A percentile compares a stretch with the other conserved stretches of the same genome.
Conservation (phyloP, 257 asterid genomes). For the Penstemon davidsonii region DNA sequence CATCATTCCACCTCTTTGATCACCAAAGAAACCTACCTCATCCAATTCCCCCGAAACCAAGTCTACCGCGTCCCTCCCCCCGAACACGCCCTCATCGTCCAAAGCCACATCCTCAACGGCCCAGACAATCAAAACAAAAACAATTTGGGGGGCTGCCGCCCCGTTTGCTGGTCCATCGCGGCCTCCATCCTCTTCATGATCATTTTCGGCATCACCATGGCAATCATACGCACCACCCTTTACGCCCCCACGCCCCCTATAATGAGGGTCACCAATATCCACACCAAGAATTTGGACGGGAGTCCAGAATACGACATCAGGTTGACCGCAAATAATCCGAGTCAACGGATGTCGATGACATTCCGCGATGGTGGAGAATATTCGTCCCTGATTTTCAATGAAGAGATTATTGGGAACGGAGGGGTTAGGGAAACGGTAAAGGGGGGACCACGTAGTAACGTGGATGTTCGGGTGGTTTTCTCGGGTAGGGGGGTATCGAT, state of each 20-base stretch:
- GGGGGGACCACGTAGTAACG: constrained; percentile 6
- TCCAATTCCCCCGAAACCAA: constrained; percentile 71
- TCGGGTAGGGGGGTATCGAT: constrained; percentile 26
- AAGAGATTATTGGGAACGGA: constrained; percentile 43
- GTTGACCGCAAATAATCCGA: constrained; percentile 36
- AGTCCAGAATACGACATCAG: constrained; percentile 33
- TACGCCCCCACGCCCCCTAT: constrained; percentile 51
- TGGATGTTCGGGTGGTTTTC: constrained; percentile 27
- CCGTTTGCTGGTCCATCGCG: constrained; percentile 27
- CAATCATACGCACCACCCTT: constrained; percentile 28
- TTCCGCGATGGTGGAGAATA: constrained; percentile 33
- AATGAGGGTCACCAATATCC: constrained; percentile 38
- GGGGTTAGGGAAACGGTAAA: constrained; percentile 18
- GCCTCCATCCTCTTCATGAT: constrained; percentile 25
- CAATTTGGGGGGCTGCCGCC: background rate
- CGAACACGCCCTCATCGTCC: constrained; percentile 60
- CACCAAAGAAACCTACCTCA: constrained; percentile 51
- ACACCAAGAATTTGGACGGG: constrained; percentile 22
- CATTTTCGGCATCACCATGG: constrained; percentile 6
- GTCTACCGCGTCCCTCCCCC: constrained; percentile 82
- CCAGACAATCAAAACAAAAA: background rate
- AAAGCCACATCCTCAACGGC: constrained; percentile 33
- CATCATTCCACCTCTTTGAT: constrained; percentile 17
- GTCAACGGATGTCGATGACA: constrained; percentile 34
- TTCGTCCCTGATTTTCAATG: constrained; percentile 35